phyloP scores from a whole-genome alignment of 2,329 filamentous ascomycete species.

The Fusarium sp. region DNA sequence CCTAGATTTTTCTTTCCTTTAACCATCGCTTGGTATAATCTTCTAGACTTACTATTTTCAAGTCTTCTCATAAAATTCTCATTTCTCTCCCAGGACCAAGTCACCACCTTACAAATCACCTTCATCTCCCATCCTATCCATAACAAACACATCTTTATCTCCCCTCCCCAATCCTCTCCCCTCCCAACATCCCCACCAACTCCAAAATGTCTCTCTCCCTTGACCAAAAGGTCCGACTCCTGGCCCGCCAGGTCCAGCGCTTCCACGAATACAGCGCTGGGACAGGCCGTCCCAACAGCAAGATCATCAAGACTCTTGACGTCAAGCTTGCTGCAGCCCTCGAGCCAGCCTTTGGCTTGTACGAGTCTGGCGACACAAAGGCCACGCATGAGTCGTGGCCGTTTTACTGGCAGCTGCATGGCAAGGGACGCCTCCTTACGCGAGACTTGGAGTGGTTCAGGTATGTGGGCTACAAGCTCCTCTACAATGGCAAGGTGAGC shows the following conservation, averaged over 20 bases:
- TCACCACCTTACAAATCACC: no score
- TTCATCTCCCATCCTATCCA: rapidly evolving
- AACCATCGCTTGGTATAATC: rapidly evolving
- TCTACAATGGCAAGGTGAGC: background rate
- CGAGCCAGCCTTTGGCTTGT: background rate
- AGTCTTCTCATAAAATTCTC: rapidly evolving
- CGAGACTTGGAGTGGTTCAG: background rate
- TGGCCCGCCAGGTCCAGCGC: background rate
- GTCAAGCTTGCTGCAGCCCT: background rate
- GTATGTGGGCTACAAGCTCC: rapidly evolving
- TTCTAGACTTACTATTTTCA: background rate
- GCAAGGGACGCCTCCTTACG: background rate
- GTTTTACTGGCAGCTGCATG: background rate
- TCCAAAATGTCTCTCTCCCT: background rate
- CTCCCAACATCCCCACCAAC: no score
- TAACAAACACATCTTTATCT: background rate
- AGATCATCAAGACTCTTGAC: background rate
- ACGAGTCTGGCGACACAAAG: background rate
- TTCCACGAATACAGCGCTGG: background rate
- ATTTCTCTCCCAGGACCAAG: rapidly evolving
- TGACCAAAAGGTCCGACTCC: background rate
- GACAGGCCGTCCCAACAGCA: background rate
- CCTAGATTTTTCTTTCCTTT: background rate
- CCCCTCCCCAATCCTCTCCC: background rate
- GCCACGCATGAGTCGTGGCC: background rate